Conservation (phyloP, 495 filamentous ascomycete genomes). For the Letharia lupina region DNA sequence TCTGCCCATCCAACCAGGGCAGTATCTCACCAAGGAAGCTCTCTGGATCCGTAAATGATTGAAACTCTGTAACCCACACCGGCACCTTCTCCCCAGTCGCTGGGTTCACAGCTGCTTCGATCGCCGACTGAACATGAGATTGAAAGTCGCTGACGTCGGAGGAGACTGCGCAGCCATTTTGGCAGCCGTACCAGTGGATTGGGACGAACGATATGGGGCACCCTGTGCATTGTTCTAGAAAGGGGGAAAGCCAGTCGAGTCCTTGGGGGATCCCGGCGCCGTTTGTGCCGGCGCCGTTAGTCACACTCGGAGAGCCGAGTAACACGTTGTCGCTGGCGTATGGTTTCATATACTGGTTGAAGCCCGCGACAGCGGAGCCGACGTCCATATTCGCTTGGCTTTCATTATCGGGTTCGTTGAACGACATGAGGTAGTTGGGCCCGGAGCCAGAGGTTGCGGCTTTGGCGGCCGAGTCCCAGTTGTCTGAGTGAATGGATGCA, state of each 20-base stretch:
- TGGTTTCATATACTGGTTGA: constrained; percentile 60
- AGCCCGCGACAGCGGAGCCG: constrained; percentile 49
- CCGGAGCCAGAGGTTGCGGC: constrained; percentile 24
- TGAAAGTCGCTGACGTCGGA: constrained; percentile 47
- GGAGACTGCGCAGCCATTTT: constrained; percentile 20
- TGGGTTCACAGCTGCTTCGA: constrained; percentile 25
- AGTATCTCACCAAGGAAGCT: constrained; percentile 50
- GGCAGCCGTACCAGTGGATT: constrained; percentile 61
- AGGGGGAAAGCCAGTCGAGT: constrained; percentile 53
- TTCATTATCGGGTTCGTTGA: constrained; percentile 79
- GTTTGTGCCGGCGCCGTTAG: constrained; percentile 55
- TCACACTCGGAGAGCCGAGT: constrained; percentile 69
- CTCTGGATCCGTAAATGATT: constrained; percentile 40
- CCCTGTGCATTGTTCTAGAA: constrained; percentile 47
- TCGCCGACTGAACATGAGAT: constrained; percentile 46
- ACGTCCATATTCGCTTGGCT: constrained; percentile 59
- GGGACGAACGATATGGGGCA: constrained; percentile 60
- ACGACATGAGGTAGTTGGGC: constrained; percentile 52
- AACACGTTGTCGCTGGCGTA: constrained; percentile 50
- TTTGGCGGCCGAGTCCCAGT: constrained; percentile 53
- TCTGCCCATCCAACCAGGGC: constrained; percentile 56
- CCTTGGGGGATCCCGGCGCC: constrained; percentile 40
- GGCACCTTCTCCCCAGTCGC: constrained; percentile 34
- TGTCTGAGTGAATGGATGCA: constrained; percentile 27
- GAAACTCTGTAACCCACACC: constrained; percentile 83